Percentiles rank a stretch among this genome's conserved stretches.
These are phyloP conservation scores for Phytophthora colocasiae DNA, from an alignment of 352 stramenopile genomes.

Conservation along the genomic window DNA sequence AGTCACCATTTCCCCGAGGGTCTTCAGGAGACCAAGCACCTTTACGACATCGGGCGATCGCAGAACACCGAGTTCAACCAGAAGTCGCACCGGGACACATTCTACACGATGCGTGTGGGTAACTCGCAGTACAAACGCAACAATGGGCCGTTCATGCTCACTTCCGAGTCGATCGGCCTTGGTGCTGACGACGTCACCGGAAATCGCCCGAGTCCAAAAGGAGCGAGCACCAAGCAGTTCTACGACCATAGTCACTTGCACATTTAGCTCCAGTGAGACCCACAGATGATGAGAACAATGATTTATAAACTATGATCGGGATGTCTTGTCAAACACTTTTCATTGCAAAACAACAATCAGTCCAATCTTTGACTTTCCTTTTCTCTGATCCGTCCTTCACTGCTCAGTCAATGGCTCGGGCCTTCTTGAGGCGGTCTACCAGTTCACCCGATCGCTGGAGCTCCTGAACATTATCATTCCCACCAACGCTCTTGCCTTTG, in stretches of 20 bases:
- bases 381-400: constrained; percentile 5
- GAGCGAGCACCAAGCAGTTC: constrained; percentile 84
- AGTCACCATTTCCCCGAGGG: constrained; percentile 73
- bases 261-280: constrained; percentile 17
- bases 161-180: constrained; percentile 68
- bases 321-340: not conserved
- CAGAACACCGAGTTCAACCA: constrained; percentile 88
- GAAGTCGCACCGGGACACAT: constrained; percentile 83
- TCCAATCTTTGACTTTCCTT: constrained; percentile 24
- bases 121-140: constrained; percentile 83
- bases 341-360: constrained; percentile 12
- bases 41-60: constrained; percentile 83
- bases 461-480: constrained; percentile 93
- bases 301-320: constrained; percentile 12
- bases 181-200: constrained; percentile 70
- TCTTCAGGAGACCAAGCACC: constrained; percentile 74
- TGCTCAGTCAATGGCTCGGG: constrained; percentile 58
- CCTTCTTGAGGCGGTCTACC: constrained; percentile 84
- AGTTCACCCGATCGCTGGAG: constrained; percentile 91
- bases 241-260: constrained; percentile 86
- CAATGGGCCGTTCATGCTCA: constrained; percentile 85
- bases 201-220: constrained; percentile 70
- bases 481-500: constrained; percentile 94
- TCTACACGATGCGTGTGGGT: constrained; percentile 82
- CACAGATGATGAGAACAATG: constrained; percentile 2